Percentiles rank a stretch among this genome's conserved stretches.
Evolutionary conservation across 805 yeast genomes (phyloP).

Genomic region (Zygosaccharomyces pseudorouxii): DNA sequence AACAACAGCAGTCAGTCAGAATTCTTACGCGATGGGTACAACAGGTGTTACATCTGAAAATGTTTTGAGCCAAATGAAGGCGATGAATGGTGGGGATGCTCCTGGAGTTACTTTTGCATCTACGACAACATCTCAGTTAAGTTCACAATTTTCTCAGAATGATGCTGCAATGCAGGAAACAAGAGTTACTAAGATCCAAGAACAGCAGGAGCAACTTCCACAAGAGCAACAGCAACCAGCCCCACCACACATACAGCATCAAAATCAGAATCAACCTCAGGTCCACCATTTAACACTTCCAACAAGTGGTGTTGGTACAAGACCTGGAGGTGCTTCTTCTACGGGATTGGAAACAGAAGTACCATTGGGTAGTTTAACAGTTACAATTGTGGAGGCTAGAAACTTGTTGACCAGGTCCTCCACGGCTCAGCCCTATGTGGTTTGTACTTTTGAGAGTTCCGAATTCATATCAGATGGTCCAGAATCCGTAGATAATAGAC

Average conservation of each 20-base stretch:
- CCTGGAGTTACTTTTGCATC: conserved; percentile 1
- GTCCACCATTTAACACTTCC: conserved; percentile 3
- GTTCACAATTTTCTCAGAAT: background rate
- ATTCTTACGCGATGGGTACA: conserved; percentile 65
- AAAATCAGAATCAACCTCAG: background rate
- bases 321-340: conserved; percentile 3
- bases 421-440: conserved; percentile 77
- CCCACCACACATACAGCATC: background rate
- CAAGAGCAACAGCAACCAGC: conserved; percentile 35
- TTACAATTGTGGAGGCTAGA: conserved; percentile 75
- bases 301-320: background rate
- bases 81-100: conserved; percentile 14
- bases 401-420: conserved; percentile 54
- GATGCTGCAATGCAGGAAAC: background rate
- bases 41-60: conserved; percentile 43
- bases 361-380: conserved; percentile 79
- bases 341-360: conserved; percentile 27
- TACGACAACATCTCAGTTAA: background rate
- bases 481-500: conserved; percentile 38
- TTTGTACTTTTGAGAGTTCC: conserved; percentile 85
- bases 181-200: background rate
- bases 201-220: conserved; percentile 5
- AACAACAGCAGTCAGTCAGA: conserved; percentile 62
- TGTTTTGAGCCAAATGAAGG: conserved; percentile 35
- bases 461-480: conserved; percentile 87